phyloP scores from a whole-genome alignment of 129 eudicot species.

The Escallonia herrerae region DNA sequence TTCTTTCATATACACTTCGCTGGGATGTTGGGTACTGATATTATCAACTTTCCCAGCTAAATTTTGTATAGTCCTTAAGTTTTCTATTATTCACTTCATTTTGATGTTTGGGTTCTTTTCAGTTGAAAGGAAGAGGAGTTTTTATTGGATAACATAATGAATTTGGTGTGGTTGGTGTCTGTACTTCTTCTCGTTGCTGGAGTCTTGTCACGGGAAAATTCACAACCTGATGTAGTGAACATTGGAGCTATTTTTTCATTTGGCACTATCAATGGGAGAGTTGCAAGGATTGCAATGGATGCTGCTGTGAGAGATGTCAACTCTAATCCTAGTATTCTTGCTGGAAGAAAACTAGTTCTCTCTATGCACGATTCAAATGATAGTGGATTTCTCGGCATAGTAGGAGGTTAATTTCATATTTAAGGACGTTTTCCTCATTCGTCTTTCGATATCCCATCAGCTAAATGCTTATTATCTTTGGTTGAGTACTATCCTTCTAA shows the following conservation, averaged over 20 bases:
- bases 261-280: slow-evolving; percentile 47
- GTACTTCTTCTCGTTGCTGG: slow-evolving; percentile 15
- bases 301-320: slow-evolving; percentile 84
- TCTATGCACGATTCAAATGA: slow-evolving; percentile 60
- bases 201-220: slow-evolving; percentile 14
- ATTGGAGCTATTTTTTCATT: slow-evolving; percentile 68
- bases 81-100: too few species aligned
- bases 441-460: background rate
- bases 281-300: slow-evolving; percentile 61
- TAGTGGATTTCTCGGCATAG: slow-evolving; percentile 72
- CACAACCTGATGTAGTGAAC: slow-evolving; percentile 31
- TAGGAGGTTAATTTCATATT: slow-evolving; percentile 53
- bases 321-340: slow-evolving; percentile 61
- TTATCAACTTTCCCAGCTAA: too few species aligned
- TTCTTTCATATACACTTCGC: too few species aligned
- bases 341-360: slow-evolving; percentile 44
- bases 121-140: too few species aligned
- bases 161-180: slow-evolving; percentile 17
- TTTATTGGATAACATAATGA: slow-evolving; percentile 18
- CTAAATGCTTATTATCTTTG: background rate
- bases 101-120: background rate
- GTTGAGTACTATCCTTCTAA: slow-evolving; percentile 3
- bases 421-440: background rate
- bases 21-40: too few species aligned
- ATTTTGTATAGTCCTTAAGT: too few species aligned